A percentile compares a stretch with the other conserved stretches of the same genome.
Evolutionary conservation across 495 filamentous ascomycete genomes (phyloP).

Genomic region (Penicillium atrosanguineum): DNA sequence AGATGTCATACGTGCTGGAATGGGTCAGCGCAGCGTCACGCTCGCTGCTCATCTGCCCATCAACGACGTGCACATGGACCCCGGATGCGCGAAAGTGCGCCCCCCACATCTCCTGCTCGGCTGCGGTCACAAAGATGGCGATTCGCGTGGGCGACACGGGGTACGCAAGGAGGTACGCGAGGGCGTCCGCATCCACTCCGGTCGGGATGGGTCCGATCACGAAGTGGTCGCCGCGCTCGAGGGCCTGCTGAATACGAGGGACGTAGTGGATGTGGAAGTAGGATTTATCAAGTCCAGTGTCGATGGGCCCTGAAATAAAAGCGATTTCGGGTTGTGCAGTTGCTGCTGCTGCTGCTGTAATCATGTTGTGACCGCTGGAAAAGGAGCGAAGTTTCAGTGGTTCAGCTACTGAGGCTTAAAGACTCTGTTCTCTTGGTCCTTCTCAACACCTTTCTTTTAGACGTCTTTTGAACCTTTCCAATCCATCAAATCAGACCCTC

Average conservation of each 20-base stretch:
- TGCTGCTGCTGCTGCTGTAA: not conserved
- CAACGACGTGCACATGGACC: conserved; percentile 20
- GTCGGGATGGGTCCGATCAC: conserved; percentile 24
- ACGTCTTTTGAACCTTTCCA: too few species aligned
- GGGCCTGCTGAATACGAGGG: conserved; percentile 16
- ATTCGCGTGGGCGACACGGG: conserved; percentile 19
- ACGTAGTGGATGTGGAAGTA: conserved; percentile 27
- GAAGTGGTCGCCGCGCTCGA: conserved; percentile 19
- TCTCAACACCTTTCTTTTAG: too few species aligned
- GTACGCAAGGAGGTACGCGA: conserved; percentile 25
- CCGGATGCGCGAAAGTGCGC: conserved; percentile 7
- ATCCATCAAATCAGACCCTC: too few species aligned
- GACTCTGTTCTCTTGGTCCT: too few species aligned
- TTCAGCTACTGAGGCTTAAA: too few species aligned
- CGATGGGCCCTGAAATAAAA: conserved; percentile 32
- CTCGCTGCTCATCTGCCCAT: conserved; percentile 18
- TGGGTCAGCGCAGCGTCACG: conserved; percentile 28
- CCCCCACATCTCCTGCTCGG: conserved; percentile 20
- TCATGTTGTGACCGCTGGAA: not conserved
- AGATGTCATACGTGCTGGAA: conserved; percentile 29
- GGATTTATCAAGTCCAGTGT: conserved; percentile 15
- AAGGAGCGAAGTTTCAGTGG: not conserved
- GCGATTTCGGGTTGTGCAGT: conserved; percentile 8
- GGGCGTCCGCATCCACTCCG: conserved; percentile 23
- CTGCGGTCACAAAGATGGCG: conserved; percentile 23